Conservation (phyloP, 1,139 yeast species). For the Taphrina deformans region DNA sequence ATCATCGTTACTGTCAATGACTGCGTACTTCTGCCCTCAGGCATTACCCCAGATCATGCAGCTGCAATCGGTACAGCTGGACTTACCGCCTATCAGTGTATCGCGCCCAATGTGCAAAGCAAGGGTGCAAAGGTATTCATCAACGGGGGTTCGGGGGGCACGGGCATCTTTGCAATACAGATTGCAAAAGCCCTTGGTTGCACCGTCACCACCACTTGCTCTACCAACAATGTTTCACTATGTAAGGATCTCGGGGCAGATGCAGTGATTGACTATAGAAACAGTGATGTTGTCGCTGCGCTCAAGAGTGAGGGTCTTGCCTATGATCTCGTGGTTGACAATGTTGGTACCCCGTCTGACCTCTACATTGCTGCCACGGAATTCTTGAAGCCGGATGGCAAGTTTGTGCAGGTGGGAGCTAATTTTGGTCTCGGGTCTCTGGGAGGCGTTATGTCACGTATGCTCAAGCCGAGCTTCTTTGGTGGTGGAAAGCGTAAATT, state of each 20-base stretch:
- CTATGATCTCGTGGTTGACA: conserved; percentile 34
- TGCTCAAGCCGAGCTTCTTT: conserved; percentile 22
- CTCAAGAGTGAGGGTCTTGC: conserved; percentile 15
- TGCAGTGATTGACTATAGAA: conserved; percentile 29
- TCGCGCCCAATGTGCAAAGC: conserved; percentile 8
- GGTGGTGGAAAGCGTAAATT: conserved; percentile 32
- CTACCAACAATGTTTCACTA: conserved; percentile 28
- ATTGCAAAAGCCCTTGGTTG: conserved; percentile 32
- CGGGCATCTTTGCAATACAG: conserved; percentile 31
- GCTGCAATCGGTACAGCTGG: conserved; percentile 34
- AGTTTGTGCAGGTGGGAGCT: conserved; percentile 30
- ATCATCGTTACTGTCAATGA: conserved; percentile 1
- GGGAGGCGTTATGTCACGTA: conserved; percentile 2
- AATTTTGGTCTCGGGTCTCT: not conserved
- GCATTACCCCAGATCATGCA: conserved; percentile 19
- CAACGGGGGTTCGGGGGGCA: conserved; percentile 35
- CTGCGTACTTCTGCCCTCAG: conserved; percentile 15
- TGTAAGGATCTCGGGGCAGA: conserved; percentile 32
- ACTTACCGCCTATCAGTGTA: conserved; percentile 32
- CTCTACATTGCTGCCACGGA: conserved; percentile 11
- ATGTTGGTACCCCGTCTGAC: conserved; percentile 27
- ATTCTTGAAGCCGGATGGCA: conserved; percentile 24
- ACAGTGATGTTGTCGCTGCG: conserved; percentile 5
- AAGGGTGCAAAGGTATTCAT: conserved; percentile 29
- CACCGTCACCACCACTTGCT: conserved; percentile 27